Conservation (phyloP, 805 yeast species). For the Zygosaccharomyces bailii region DNA sequence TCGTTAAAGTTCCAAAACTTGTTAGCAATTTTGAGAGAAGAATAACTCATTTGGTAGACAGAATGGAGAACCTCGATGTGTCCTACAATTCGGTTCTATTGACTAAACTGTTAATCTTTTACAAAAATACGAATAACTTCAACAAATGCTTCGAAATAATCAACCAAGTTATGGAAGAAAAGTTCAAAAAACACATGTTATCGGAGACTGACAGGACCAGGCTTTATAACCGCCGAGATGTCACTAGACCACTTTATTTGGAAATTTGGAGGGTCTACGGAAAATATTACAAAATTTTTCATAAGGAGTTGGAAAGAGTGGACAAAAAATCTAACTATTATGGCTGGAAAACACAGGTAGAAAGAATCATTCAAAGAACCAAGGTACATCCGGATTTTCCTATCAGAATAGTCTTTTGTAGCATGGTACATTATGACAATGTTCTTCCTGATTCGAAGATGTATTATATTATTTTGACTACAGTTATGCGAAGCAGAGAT, state of each 20-base stretch:
- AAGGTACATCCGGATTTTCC: constrained; percentile 15
- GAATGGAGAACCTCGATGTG: constrained; percentile 34
- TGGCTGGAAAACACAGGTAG: constrained; percentile 15
- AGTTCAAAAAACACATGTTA: constrained; percentile 17
- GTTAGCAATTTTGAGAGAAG: constrained; percentile 18
- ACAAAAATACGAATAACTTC: constrained; percentile 30
- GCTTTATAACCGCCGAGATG: constrained; percentile 13
- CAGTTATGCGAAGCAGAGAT: constrained; percentile 23
- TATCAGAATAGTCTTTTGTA: constrained; percentile 16
- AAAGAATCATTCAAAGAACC: constrained; percentile 11
- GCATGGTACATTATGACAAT: constrained; percentile 23
- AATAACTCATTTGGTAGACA: constrained; percentile 31
- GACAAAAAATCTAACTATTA: constrained; percentile 17
- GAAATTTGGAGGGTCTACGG: constrained; percentile 34
- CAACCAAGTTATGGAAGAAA: constrained; percentile 27
- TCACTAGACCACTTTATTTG: constrained; percentile 29
- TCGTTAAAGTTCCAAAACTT: constrained; percentile 1
- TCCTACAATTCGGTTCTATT: constrained; percentile 38
- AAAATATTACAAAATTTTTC: constrained; percentile 16
- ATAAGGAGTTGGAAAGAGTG: constrained; percentile 15
- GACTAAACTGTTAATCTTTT: constrained; percentile 38
- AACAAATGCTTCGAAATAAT: constrained; percentile 36
- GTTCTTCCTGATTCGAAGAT: constrained; percentile 21
- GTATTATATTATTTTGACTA: constrained; percentile 18
- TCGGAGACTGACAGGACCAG: constrained; percentile 10